Evolutionary conservation across 176 grass and related monocot genomes (phyloP).

Genomic region (Oryza meridionalis): DNA sequence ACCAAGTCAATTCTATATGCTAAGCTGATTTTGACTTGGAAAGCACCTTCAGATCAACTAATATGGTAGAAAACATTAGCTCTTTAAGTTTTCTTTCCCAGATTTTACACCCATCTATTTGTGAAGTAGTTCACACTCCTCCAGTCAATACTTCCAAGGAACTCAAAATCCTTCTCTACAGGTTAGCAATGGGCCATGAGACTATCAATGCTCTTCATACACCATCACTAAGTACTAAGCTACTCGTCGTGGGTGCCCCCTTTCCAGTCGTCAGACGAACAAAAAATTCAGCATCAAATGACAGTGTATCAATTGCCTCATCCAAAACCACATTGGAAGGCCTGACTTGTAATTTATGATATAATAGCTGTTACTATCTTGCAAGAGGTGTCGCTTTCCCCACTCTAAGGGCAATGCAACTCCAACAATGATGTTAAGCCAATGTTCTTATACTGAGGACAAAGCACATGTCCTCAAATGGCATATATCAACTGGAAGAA

Average conservation of each 20-base stretch:
- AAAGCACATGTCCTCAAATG: conserved; percentile 35
- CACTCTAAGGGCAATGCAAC: conserved; percentile 33
- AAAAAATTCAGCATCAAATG: conserved; percentile 17
- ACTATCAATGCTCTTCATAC: conserved; percentile 36
- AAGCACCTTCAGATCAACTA: conserved; percentile 49
- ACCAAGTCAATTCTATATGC: conserved; percentile 30
- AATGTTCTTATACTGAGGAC: conserved; percentile 50
- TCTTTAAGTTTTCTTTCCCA: conserved; percentile 36
- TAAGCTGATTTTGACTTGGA: conserved; percentile 41
- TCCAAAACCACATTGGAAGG: conserved; percentile 40
- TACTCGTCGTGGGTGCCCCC: conserved; percentile 31
- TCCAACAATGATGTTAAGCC: conserved; percentile 40
- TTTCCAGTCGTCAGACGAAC: conserved; percentile 31
- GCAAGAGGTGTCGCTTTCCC: conserved; percentile 26
- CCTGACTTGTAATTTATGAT: conserved; percentile 42
- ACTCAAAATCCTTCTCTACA: conserved; percentile 43
- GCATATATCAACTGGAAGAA: conserved; percentile 34
- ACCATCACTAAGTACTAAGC: conserved; percentile 39
- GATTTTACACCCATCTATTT: conserved; percentile 36
- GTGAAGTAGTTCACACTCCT: conserved; percentile 34
- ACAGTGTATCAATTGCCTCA: conserved; percentile 17
- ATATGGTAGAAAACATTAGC: conserved; percentile 30
- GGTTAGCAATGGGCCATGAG: conserved; percentile 36
- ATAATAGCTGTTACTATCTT: conserved; percentile 38
- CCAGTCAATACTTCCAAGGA: conserved; percentile 32